These are phyloP conservation scores for Fomes fomentarius DNA, from an alignment of 1,284 basidiomycete species.

Conservation along the genomic window DNA sequence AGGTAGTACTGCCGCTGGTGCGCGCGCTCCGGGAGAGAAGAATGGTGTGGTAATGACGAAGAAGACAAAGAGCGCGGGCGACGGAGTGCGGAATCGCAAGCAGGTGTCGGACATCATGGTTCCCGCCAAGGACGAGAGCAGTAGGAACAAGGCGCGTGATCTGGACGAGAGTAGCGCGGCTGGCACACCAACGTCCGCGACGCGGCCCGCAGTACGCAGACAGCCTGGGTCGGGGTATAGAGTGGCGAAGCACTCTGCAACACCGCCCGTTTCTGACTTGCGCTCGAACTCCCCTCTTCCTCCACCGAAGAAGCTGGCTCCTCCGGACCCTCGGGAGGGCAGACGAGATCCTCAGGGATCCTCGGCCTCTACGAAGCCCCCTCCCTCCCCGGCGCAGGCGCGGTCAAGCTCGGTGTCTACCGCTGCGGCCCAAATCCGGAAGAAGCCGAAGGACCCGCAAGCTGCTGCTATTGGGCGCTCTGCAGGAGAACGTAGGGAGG, in stretches of 20 bases:
- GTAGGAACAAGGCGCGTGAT: constrained; percentile 37
- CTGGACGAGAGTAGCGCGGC: constrained; percentile 21
- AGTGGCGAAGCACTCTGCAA: constrained; percentile 23
- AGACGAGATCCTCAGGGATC: constrained; percentile 21
- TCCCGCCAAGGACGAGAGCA: constrained; percentile 59
- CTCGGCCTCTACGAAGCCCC: constrained; percentile 25
- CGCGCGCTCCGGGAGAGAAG: constrained; percentile 17
- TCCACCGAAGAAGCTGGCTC: constrained; percentile 25
- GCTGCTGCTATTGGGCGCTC: constrained; percentile 11
- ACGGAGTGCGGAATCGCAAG: constrained; percentile 20
- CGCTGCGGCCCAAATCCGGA: constrained; percentile 20
- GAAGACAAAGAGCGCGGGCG: constrained; percentile 42
- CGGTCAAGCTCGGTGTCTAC: constrained; percentile 18
- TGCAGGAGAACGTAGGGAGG: constrained; percentile 29
- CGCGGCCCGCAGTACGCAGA: constrained; percentile 30
- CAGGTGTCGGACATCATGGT: constrained; percentile 46
- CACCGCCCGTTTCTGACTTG: constrained; percentile 21
- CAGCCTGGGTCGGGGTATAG: constrained; percentile 55
- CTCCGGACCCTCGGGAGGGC: constrained; percentile 28
- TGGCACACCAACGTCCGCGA: constrained; percentile 23
- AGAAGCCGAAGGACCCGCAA: constrained; percentile 20
- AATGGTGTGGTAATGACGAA: constrained; percentile 24
- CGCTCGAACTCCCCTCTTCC: constrained; percentile 20
- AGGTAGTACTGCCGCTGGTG: constrained; percentile 7
- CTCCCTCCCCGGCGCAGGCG: constrained; percentile 26